Base-by-base conservation (phyloP, 2,329 filamentous ascomycete species). In the Penicillium sp. region DNA sequence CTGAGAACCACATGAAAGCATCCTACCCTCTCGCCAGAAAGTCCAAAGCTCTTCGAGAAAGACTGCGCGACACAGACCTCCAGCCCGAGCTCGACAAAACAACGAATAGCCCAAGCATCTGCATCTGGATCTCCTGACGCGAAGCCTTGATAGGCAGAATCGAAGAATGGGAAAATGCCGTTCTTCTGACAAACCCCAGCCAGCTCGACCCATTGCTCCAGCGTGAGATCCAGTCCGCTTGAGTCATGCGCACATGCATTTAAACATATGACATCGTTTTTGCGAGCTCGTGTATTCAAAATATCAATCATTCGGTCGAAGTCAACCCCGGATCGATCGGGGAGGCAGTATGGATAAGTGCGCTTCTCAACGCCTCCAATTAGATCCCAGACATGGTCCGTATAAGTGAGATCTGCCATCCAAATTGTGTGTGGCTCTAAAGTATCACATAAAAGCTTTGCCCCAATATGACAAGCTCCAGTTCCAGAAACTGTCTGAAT, bases 401-500 rank as follows among this genome's bases (percentile, higher is more conserved):
- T 89, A 93, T 93, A 97, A 49, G 93, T 97, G 40, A 93, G 93
- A 75, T 91, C 89, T 66, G 92, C 95, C 72, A 97, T 81, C 83
- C 95, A 96, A 73, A 94, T 85, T 4, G 55, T 86, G 86, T 68
- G 86, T 75, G 10, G 79, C 79, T 58, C 79, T 80, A 81, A 90
- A 93, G 81, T 96, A 95, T 69, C 87, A 71, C 88, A 81, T 55
- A 97, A 86, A 83, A 97, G 96, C 63, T 93, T 85, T 54, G 88
- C 92, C 59, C 92, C 93, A 42, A 97, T 79, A 72, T 97, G 92
- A 64, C 95, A 88, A 60, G 93, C 92, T 64, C 93, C 93, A 56
- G 94, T 97, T 62, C 93, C 93, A 52, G 93, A 97, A 75, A 97
- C 93, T 67, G 92, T 93, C 78, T 97, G 93, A 36, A 96, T 75